A percentile compares a stretch with the other conserved stretches of the same genome.
Evolutionary conservation across 345 rosid species (phyloP).

Genomic region (Geranium brycei): DNA sequence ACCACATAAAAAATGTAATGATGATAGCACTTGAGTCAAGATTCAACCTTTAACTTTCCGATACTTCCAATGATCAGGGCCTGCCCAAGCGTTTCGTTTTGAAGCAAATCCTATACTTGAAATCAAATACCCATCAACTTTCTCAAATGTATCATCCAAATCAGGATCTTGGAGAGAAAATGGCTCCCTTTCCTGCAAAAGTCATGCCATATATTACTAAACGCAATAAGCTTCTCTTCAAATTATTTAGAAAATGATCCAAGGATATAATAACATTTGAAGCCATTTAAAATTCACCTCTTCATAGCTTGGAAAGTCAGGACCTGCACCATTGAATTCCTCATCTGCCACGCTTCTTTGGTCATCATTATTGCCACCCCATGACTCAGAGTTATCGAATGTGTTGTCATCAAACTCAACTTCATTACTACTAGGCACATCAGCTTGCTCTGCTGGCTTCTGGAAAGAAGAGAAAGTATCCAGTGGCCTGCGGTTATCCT

Average conservation of each 20-base stretch:
- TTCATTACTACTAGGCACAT: constrained; percentile 23
- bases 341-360: constrained; percentile 37
- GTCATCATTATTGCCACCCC: constrained; percentile 42
- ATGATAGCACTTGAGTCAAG: constrained; percentile 8
- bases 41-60: constrained; percentile 54
- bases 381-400: constrained; percentile 35
- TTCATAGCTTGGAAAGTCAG: constrained; percentile 33
- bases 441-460: constrained; percentile 27
- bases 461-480: constrained; percentile 39
- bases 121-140: constrained; percentile 53
- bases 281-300: constrained; percentile 34
- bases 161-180: constrained; percentile 31
- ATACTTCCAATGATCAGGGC: constrained; percentile 97
- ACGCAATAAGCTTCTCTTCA: constrained; percentile 4
- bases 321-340: constrained; percentile 28
- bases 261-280: not conserved
- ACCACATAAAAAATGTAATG: not conserved
- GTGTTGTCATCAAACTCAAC: constrained; percentile 34
- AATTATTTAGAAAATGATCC: constrained; percentile 1
- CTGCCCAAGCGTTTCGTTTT: constrained; percentile 93
- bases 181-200: constrained; percentile 43
- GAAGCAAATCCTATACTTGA: constrained; percentile 53
- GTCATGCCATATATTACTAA: constrained; percentile 2
- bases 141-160: constrained; percentile 39
- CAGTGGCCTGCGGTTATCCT: constrained; percentile 47